A percentile compares a stretch with the other conserved stretches of the same genome.
Evolutionary conservation across 1,284 basidiomycete genomes (phyloP).

Genomic region (Cutaneotrichosporon sp.): DNA sequence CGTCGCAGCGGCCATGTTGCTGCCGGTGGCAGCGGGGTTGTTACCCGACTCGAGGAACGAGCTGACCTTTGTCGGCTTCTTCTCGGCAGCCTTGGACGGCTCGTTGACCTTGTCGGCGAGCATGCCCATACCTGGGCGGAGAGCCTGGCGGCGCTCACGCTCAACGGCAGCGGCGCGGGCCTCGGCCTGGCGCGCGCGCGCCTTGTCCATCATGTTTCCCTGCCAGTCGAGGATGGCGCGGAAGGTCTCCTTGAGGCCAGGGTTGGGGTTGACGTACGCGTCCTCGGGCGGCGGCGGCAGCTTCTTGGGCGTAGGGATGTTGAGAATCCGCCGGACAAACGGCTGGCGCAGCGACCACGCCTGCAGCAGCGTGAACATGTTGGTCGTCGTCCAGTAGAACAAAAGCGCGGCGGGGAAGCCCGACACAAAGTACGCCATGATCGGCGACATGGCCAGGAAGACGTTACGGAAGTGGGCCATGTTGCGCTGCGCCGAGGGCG

Average conservation of each 20-base stretch:
- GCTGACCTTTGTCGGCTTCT: not conserved
- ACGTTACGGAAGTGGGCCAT: conserved; percentile 68
- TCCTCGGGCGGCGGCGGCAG: conserved; percentile 26
- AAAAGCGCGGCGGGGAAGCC: conserved; percentile 53
- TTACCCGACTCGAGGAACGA: not conserved
- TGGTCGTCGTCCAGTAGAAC: conserved; percentile 56
- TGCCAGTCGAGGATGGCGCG: conserved; percentile 1
- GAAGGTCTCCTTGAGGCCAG: conserved; percentile 11
- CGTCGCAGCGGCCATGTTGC: not conserved
- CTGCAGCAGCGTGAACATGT: conserved; percentile 53
- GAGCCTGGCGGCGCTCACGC: not conserved
- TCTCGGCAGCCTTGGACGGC: not conserved
- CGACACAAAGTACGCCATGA: conserved; percentile 60
- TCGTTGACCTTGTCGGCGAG: conserved; percentile 11
- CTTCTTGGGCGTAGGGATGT: conserved; percentile 37
- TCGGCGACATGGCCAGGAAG: conserved; percentile 60
- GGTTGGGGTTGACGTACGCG: conserved; percentile 15
- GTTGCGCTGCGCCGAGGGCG: conserved; percentile 14
- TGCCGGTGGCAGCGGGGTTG: not conserved
- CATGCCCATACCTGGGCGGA: conserved; percentile 5
- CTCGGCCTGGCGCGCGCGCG: not conserved
- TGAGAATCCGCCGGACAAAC: conserved; percentile 34
- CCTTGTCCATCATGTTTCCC: not conserved
- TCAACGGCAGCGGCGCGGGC: not conserved
- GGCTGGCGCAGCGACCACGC: conserved; percentile 44